phyloP scores from a whole-genome alignment of 2,329 filamentous ascomycete species.

The Stagonosporopsis tanaceti region DNA sequence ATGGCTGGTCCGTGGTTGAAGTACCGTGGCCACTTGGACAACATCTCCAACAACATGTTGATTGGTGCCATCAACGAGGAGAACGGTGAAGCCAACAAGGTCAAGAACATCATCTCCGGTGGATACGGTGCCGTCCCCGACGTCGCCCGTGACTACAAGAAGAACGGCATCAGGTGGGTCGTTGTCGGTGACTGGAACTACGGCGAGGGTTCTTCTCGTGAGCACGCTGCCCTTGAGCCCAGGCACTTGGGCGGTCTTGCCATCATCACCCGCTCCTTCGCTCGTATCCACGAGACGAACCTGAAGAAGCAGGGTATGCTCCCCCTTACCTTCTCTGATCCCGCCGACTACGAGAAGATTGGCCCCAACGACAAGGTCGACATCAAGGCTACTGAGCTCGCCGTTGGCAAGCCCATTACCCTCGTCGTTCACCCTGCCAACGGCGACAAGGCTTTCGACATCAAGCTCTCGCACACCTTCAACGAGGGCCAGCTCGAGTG shows the following conservation, averaged over 20 bases:
- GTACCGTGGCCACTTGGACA: constrained; percentile 98
- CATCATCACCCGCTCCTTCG: constrained; percentile 94
- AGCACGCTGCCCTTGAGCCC: constrained; percentile 97
- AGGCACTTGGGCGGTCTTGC: constrained; percentile 95
- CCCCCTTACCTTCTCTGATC: constrained; percentile 92
- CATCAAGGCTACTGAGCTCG: constrained; percentile 86
- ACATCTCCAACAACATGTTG: constrained; percentile 99
- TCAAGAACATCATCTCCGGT: constrained; percentile 87
- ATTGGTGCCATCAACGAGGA: constrained; percentile 96
- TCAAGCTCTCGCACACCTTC: constrained; percentile 93
- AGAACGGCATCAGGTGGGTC: constrained; percentile 94
- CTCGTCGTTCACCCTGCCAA: constrained; percentile 92
- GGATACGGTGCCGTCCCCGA: constrained; percentile 89
- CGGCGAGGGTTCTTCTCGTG: constrained; percentile 95
- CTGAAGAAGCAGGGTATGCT: constrained; percentile 99
- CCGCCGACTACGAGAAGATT: constrained; percentile 98
- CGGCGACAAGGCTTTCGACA: constrained; percentile 75
- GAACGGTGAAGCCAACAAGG: constrained; percentile 97
- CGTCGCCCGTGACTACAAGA: constrained; percentile 98
- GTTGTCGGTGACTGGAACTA: constrained; percentile 99
- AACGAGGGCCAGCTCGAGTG: constrained; percentile 98
- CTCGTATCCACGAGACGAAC: constrained; percentile 99
- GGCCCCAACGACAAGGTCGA: constrained; percentile 92
- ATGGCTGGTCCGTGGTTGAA: constrained; percentile 98
- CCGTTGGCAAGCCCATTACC: constrained; percentile 90